Percentiles rank a stretch among this genome's conserved stretches.
Evolutionary conservation across 1,284 basidiomycete species (phyloP).

Genomic region (Prillingera fragicola): DNA sequence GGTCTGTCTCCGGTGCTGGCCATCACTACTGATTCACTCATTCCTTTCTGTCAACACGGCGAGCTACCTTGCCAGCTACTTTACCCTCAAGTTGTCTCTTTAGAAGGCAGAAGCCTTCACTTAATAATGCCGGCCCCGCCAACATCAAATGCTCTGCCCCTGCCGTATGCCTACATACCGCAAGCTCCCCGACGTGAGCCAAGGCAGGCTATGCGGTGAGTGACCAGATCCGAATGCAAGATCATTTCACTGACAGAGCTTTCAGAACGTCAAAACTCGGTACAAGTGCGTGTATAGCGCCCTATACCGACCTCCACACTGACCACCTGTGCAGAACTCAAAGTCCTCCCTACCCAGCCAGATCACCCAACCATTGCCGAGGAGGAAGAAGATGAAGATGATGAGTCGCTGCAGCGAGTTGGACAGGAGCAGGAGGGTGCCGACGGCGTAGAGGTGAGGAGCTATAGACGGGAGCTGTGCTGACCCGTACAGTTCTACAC

Average conservation of each 20-base stretch:
- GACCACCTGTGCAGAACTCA: constrained; percentile 62
- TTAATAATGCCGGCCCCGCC: no score
- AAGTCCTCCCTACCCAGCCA: constrained; percentile 88
- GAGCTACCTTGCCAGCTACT: no score
- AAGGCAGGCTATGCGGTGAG: constrained; percentile 47
- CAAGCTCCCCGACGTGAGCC: constrained; percentile 41
- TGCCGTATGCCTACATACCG: no score
- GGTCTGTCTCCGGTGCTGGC: no score
- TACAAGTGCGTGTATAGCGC: constrained; percentile 47
- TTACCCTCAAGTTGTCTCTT: no score
- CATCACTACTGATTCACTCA: no score
- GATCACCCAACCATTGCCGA: no score
- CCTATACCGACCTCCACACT: no score
- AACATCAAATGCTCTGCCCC: constrained; percentile 16
- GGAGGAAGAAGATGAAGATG: constrained; percentile 54
- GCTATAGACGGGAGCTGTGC: not conserved
- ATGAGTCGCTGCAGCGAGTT: constrained; percentile 25
- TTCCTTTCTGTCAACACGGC: no score
- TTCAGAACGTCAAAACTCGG: constrained; percentile 65
- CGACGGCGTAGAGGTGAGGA: constrained; percentile 62
- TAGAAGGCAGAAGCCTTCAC: no score
- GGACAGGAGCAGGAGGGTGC: constrained; percentile 34
- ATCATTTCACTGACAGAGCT: no score
- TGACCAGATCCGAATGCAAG: not conserved
- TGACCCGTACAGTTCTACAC: constrained; percentile 65